Base-by-base conservation (phyloP, 768 basidiomycete species). In the Trametes coccinea region DNA sequence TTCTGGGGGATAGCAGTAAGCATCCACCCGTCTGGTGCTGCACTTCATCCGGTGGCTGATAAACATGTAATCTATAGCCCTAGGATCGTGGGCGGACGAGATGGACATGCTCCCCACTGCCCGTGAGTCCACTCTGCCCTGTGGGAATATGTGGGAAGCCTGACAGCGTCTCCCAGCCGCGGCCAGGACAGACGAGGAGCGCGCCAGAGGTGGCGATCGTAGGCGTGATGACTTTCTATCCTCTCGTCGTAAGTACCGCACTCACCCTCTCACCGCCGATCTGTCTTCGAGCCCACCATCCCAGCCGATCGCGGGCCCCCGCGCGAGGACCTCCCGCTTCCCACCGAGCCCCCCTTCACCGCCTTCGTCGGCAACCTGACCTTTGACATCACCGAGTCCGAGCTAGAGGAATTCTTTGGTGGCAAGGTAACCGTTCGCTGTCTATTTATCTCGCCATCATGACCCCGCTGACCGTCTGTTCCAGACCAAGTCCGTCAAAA, bases 1-100 rank as follows among this genome's bases (percentile, higher is more conserved):
- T 98, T 79, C 84, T 98, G 64, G 92, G 87, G 47, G 93, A 97
- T 76, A 82, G 74, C 68, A 73, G 96, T 96, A 68, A 73, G 93
- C 78, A 54, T 56, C 60, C 43, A 68, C 69, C 70, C 56, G 41
- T 43, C 33, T 27, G 29, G n/a, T 40, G 50, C 49, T 56, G 33
- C 53, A 33, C 33, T 49, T 48, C 54, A 55, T 47, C 66, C 6
- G 11, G 34, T 11, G 11, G 11, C 34, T 37, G 6, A 37, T 62
- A 62, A 65, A 45, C 52, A 44, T 53, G 58, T 39, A 29, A 53
- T 55, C 70, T 59, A 13, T 61, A 94, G 93, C 87, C 55, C 78
- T 92, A 54, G 96, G 94, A 70, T 95, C 93, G 72, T 99, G 97
- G 97, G 97, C 97, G 6, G 97, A 98, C 73, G 97, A 98, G 76